Evolutionary conservation across 768 basidiomycete genomes (phyloP), one percentile per base, ranked within the genome.

Genomic region (Mycena alexandri): DNA sequence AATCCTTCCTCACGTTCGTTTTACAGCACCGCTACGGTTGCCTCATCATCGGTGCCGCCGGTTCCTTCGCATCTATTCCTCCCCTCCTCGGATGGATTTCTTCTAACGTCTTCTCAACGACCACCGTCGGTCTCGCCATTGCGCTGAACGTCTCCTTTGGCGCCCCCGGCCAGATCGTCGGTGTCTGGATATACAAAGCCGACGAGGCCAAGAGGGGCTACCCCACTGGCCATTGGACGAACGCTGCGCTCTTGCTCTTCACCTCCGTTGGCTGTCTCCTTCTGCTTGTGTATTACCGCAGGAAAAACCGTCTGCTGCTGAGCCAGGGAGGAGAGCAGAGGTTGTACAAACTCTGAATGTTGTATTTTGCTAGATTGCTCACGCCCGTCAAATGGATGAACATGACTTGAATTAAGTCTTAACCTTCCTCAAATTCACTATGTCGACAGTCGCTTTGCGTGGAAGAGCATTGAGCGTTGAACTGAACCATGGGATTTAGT

Each of bases 41-140:
- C 34, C 75, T 81, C 52, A 75, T 73, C 58, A 62, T 81, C 55
- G 78, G 74, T 12, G 68, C 77, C 19, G 69, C 75, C 22, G 79
- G 79, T 57, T 74, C 78, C 21, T 81, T 80, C 64, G 74, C 78
- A 0, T 73, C 70, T 61, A 77, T 76, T 24, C 77, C 80, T 4
- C 76, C 80, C 4, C 74, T 77, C 2, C 71, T 81, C 33, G 79
- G 79, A 46, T 81, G 80, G 80, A 71, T 81, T 34, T 74, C 79
- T 6, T 76, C 77, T 21, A 81, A 81, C 63, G 68, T 79, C 52
- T 72, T 65, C 48, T 69, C 68, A 25, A 81, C 79, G 1, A 72
- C 74, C 0, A 75, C 78, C 0, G 65, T 75, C 10, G 78, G 78
- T 19, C 60, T 67, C 21, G 65, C 42, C 2, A 67, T 67, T 38